A percentile compares a stretch with the other conserved stretches of the same genome.
These are phyloP conservation scores for Crithidia thermophila DNA, from an alignment of 208 protist species.

Conservation along the genomic window DNA sequence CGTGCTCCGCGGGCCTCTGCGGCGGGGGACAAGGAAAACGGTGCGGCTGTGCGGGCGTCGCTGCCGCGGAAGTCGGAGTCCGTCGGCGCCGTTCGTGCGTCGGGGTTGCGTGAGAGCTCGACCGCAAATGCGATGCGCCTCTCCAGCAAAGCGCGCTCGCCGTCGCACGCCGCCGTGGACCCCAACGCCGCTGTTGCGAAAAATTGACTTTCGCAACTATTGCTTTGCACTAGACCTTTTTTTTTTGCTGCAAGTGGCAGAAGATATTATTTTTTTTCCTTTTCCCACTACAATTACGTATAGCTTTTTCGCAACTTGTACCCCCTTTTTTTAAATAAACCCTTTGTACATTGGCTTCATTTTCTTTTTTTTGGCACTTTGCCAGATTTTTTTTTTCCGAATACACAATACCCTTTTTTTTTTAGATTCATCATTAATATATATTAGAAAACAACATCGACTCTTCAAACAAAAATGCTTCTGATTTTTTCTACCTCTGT, in stretches of 20 bases:
- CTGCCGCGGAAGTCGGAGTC: conserved; percentile 5
- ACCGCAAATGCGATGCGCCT: conserved; percentile 8
- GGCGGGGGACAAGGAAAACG: conserved; percentile 19
- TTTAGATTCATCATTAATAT: too few relatives aligned
- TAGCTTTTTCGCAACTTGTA: too few relatives aligned
- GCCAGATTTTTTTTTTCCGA: not conserved
- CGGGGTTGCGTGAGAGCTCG: conserved; percentile 17
- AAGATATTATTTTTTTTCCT: not conserved
- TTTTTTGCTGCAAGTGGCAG: too few relatives aligned
- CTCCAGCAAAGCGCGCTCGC: conserved; percentile 20
- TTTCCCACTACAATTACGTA: not conserved
- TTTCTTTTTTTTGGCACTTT: not conserved
- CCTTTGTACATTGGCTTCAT: too few relatives aligned
- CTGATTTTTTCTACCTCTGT: not conserved
- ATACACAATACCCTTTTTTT: not conserved
- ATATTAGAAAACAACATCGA: too few relatives aligned
- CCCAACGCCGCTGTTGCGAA: too few relatives aligned
- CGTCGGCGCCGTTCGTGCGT: not conserved
- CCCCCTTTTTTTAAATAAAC: too few relatives aligned
- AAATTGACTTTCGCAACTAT: too few relatives aligned
- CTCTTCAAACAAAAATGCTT: too few relatives aligned
- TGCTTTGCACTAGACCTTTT: not conserved
- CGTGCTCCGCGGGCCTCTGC: not conserved
- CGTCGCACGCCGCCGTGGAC: not conserved
- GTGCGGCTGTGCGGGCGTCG: not conserved